Conservation (phyloP, 805 yeast species). For the Cyberlindnera xylosilytica region DNA sequence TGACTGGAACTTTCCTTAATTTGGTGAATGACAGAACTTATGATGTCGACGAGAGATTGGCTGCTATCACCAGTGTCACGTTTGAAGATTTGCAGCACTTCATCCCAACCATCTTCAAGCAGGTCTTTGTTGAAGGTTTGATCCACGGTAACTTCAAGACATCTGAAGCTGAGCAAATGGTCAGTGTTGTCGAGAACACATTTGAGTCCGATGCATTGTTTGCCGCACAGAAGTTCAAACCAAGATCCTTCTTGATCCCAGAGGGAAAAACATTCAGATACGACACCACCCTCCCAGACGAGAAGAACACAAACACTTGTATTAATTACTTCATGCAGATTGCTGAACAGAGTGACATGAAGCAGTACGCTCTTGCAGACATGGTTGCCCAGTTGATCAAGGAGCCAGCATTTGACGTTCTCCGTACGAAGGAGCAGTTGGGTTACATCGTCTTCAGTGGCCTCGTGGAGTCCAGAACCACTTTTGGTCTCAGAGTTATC, state of each 20-base stretch:
- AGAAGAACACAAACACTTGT: conserved; percentile 76
- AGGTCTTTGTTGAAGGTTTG: conserved; percentile 66
- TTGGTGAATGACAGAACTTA: conserved; percentile 74
- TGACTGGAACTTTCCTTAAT: conserved; percentile 57
- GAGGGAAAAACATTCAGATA: conserved; percentile 39
- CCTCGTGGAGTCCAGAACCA: conserved; percentile 61
- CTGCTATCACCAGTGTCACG: conserved; percentile 41
- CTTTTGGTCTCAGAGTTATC: conserved; percentile 68
- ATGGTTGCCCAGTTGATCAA: conserved; percentile 67
- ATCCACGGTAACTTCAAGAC: conserved; percentile 70
- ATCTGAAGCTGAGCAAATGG: conserved; percentile 50
- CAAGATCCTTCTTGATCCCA: conserved; percentile 43
- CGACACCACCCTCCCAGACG: conserved; percentile 54
- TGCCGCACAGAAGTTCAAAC: conserved; percentile 40
- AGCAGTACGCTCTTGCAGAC: conserved; percentile 50
- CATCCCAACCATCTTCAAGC: conserved; percentile 50
- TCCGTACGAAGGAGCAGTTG: conserved; percentile 91
- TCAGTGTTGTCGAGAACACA: conserved; percentile 37
- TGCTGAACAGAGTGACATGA: conserved; percentile 46
- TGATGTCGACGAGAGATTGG: conserved; percentile 57
- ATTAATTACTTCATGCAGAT: conserved; percentile 75
- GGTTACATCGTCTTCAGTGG: conserved; percentile 94
- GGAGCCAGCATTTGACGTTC: conserved; percentile 87
- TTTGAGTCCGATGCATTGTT: conserved; percentile 39
- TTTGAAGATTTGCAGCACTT: conserved; percentile 51